Base-by-base conservation (phyloP, 148 eudicot genomes). In the Rhododendron ovatum region DNA sequence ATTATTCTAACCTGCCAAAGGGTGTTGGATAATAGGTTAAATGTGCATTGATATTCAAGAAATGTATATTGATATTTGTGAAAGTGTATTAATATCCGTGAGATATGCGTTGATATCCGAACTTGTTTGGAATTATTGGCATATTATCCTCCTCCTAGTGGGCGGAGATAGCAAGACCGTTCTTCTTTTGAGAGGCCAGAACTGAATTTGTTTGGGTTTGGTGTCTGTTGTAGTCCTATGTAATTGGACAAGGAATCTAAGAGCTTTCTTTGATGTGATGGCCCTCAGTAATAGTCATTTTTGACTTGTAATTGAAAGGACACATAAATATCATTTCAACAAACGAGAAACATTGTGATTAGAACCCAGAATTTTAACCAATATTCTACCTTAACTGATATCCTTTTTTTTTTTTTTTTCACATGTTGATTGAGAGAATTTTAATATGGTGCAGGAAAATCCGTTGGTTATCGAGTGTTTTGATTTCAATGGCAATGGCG, bases 401-500 rank as follows among this genome's bases (percentile, higher is more conserved):
- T 8, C 51, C 30, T 39, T 86, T 82, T 6, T 24, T 50, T 6
- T 24, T 50, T 28, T 7, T 3, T 41, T 39, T 22, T 12, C 69
- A 48, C 50, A 7, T 35, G 81, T n/a, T 78, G 86, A 67, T 79
- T 76, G 22, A 74, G 4, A 33, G 15, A 22, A 9, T 55, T 69
- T 85, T 48, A 57, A 3, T 41, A 48, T 86, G 55, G 17, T 89
- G 84, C 94, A 96, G 99, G 99, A 95, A 59, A 95, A 91, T 84
- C 99, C 99, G 28, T 89, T 96, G 87, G 82, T 93, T 39, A 91
- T 96, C 12, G 98, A 96, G 92, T 96, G 99, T 88, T 93, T 93
- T 89, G 98, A 97, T 90, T 95, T 95, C 89, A 93, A 95, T 79
- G 91, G 83, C 89, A 89, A 82, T 88, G 98, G 98, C 63, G 93